Conservation (phyloP, 2,329 filamentous ascomycete genomes). For the Fusarium sp. region DNA sequence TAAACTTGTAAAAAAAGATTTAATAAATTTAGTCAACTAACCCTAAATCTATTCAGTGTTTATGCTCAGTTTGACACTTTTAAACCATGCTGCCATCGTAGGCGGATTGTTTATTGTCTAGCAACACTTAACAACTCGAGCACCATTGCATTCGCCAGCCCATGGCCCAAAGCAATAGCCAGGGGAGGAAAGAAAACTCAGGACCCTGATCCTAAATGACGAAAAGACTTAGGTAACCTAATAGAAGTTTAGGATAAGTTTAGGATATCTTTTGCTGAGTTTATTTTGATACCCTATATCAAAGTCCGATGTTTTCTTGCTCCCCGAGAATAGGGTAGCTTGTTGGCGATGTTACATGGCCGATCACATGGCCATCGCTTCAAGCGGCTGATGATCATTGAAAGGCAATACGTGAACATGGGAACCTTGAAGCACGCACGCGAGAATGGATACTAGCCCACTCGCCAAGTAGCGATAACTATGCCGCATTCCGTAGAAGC, state of each 20-base stretch:
- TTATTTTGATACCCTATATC: too few species aligned
- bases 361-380: constrained; percentile 19
- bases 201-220: too few species aligned
- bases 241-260: too few species aligned
- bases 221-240: too few species aligned
- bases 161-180: not conserved
- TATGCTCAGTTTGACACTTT: too few species aligned
- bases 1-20: too few species aligned
- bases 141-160: not conserved
- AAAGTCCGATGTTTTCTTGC: too few species aligned
- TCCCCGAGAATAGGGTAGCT: not conserved
- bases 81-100: not conserved
- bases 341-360: not conserved
- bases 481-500: not conserved
- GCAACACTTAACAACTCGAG: not conserved
- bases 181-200: too few species aligned
- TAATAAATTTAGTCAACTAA: too few species aligned
- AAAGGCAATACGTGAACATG: not conserved
- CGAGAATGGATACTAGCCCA: constrained; percentile 18
- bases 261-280: too few species aligned
- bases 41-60: too few species aligned
- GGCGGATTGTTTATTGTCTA: not conserved
- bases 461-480: not conserved
- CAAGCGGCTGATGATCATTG: constrained; percentile 6
- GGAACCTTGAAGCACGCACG: constrained; percentile 12